Evolutionary conservation across 2,329 filamentous ascomycete genomes (phyloP), one percentile per base, ranked within the genome.

Genomic region (Fusarium buxicola): DNA sequence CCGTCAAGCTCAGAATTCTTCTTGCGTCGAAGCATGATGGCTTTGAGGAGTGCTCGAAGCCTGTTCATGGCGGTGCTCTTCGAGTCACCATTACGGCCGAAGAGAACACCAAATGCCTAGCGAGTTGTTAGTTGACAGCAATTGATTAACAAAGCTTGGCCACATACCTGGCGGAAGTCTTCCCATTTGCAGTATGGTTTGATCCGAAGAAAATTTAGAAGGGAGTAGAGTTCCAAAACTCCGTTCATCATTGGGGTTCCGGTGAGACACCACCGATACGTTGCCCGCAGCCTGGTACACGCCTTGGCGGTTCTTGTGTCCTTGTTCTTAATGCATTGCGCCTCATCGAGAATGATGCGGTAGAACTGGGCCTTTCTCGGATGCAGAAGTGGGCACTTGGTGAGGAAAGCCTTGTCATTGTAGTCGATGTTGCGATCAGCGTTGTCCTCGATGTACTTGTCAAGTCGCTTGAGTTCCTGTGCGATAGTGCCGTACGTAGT

Each of bases 221-320:
- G 78, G 1, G 92, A 91, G 69, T 86, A 93, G 4, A 96, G 80
- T 69, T 97, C 94, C 21, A 85, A 81, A 3, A 94, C 86, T 11
- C 84, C 87, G 68, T 97, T 97, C 90, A 95, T 95, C 82, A 96
- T 94, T 0, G 92, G 92, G 0, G 92, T 95, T 49, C 92, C 92
- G 0, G 90, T 92, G 18, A 95, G 77, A 3, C 89, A 88, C 93
- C 93, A 97, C 66, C 90, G 84, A 38, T 91, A 91, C 16, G 86
- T 84, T 1, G 92, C 88, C 36, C 82, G 79, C 9, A 97, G 75
- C 39, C 80, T 81, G 54, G 82, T 86, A 11, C 88, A 91, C 2
- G 92, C 91, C 55, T 89, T 81, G 1, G 92, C 86, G 25, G 84
- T 86, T 72, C 91, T 91, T 0, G 92, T 91, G 25, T 85, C 83